phyloP scores from a whole-genome alignment of 352 stramenopile species.

The Globisporangium echinulatum region DNA sequence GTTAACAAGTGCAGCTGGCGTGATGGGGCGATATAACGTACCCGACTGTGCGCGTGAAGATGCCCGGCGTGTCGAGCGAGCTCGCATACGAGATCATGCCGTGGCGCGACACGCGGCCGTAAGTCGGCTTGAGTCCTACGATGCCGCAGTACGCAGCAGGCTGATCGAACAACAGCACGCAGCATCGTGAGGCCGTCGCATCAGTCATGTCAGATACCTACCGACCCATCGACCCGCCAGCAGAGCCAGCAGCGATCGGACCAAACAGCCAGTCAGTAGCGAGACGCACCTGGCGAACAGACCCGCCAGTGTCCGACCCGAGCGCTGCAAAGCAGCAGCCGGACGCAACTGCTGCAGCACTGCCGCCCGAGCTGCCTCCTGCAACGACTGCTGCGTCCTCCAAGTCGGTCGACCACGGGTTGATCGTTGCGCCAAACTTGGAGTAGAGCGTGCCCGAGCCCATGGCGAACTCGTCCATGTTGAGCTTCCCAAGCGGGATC shows the following conservation, averaged over 20 bases:
- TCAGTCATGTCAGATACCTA: too few relatives aligned
- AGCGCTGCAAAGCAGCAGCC: slow-evolving; percentile 90
- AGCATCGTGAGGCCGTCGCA: too few relatives aligned
- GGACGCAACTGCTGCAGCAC: slow-evolving; percentile 89
- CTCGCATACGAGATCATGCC: slow-evolving; percentile 96
- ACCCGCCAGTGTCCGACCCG: slow-evolving; percentile 97
- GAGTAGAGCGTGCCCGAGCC: slow-evolving; percentile 92
- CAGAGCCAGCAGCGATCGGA: not conserved
- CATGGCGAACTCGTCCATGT: slow-evolving; percentile 99
- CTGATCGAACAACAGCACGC: slow-evolving; percentile 9
- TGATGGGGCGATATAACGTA: slow-evolving; percentile 14
- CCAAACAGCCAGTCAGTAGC: not conserved
- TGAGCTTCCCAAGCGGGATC: slow-evolving; percentile 94
- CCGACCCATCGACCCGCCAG: not conserved
- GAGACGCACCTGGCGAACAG: slow-evolving; percentile 83
- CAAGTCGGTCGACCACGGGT: slow-evolving; percentile 78
- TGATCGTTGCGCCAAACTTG: slow-evolving; percentile 80
- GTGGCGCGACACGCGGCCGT: slow-evolving; percentile 94
- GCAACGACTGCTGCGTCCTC: slow-evolving; percentile 55
- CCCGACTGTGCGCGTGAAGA: slow-evolving; percentile 86
- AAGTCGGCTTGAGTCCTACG: slow-evolving; percentile 96
- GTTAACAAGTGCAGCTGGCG: too few relatives aligned
- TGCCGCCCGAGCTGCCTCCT: slow-evolving; percentile 93
- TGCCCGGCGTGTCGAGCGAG: slow-evolving; percentile 94
- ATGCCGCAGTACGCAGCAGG: slow-evolving; percentile 94